Percentiles rank a stretch among this genome's conserved stretches.
Conservation (phyloP, 305 asterid genomes). For the Fraxinus paxiana region DNA sequence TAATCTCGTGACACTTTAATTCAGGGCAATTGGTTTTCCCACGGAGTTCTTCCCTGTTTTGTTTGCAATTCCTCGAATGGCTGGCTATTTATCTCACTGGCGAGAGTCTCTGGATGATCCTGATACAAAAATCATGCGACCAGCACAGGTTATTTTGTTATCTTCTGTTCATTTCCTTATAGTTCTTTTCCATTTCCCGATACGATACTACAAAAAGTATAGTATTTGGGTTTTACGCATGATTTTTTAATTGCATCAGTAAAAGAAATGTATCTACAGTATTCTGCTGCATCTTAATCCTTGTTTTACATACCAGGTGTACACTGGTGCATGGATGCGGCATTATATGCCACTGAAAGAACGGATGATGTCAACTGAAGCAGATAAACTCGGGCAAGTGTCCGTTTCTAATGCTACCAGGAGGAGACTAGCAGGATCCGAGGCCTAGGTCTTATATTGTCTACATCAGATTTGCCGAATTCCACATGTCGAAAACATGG, state of each 20-base stretch:
- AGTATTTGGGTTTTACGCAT: background rate
- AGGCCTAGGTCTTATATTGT: constrained; percentile 37
- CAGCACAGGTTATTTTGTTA: constrained; percentile 67
- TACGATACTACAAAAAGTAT: too few relatives aligned
- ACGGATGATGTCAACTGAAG: constrained; percentile 41
- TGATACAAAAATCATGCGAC: constrained; percentile 96
- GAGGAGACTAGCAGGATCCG: constrained; percentile 85
- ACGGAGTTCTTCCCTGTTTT: constrained; percentile 94
- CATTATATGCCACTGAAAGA: constrained; percentile 67
- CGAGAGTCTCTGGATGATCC: constrained; percentile 92
- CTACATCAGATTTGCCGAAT: constrained; percentile 1
- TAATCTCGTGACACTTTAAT: background rate
- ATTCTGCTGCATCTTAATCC: constrained; percentile 9
- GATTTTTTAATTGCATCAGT: background rate
- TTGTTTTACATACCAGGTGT: constrained; percentile 50
- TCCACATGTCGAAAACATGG: background rate
- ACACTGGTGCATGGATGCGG: constrained; percentile 88
- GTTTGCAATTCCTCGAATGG: constrained; percentile 98
- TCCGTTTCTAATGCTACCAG: constrained; percentile 84
- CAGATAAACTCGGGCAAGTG: constrained; percentile 76
- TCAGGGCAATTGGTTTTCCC: constrained; percentile 98
- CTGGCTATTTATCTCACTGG: constrained; percentile 99
- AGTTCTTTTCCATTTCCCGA: background rate
- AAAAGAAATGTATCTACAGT: background rate
- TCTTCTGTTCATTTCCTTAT: background rate